A percentile compares a stretch with the other conserved stretches of the same genome.
phyloP scores from a whole-genome alignment of 2,329 filamentous ascomycete species.

The Chrysoporthe cubensis region DNA sequence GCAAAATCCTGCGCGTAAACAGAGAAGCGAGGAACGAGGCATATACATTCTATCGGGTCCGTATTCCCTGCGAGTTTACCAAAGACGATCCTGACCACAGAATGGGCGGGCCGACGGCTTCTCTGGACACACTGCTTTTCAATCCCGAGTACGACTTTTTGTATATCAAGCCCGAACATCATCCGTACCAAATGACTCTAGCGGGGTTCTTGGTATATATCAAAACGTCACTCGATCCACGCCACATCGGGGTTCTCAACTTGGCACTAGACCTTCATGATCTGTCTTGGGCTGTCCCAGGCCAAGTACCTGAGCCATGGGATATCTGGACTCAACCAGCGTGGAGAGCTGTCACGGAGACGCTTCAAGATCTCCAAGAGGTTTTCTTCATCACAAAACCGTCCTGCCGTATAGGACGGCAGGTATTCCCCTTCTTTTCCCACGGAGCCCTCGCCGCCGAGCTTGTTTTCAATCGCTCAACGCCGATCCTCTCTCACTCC shows the following conservation, averaged over 20 bases:
- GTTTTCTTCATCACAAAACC: slow-evolving; percentile 3
- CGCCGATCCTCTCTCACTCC: background rate
- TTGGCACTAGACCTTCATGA: background rate
- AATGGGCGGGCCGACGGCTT: background rate
- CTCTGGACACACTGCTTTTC: background rate
- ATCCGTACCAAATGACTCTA: background rate
- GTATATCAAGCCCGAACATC: background rate
- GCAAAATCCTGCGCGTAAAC: background rate
- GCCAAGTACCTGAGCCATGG: background rate
- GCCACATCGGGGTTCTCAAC: background rate
- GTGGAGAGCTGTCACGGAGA: background rate
- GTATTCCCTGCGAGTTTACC: slow-evolving; percentile 1
- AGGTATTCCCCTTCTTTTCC: slow-evolving; percentile 4
- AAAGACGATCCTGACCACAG: background rate
- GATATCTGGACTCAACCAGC: background rate
- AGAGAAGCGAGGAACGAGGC: slow-evolving; percentile 3
- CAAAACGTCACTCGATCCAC: slow-evolving; percentile 2
- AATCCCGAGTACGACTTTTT: slow-evolving; percentile 2
- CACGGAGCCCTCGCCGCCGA: background rate
- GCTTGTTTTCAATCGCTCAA: slow-evolving; percentile 1
- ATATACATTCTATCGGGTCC: slow-evolving; percentile 2
- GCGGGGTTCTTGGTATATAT: slow-evolving; percentile 1
- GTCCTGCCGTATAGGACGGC: background rate
- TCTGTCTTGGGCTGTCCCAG: background rate
- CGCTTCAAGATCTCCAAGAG: background rate